Evolutionary conservation across 768 basidiomycete species (phyloP).

Genomic region (Podaxis sp.): DNA sequence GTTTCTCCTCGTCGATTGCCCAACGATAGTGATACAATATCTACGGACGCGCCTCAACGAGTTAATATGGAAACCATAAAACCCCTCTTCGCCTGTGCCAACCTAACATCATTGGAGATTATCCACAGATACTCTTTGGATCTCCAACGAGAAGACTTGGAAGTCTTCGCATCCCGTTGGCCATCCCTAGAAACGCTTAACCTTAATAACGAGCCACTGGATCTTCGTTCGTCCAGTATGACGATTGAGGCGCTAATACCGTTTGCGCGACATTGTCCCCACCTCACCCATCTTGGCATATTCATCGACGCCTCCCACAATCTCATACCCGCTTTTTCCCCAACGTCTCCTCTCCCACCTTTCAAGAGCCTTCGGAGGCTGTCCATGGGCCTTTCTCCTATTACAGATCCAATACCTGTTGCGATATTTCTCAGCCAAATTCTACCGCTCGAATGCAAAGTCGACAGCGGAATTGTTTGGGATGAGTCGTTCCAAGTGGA

Average conservation of each 20-base stretch:
- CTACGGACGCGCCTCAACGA: not conserved
- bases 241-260: constrained; percentile 32
- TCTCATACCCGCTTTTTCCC: not conserved
- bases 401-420: not conserved
- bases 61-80: constrained; percentile 25
- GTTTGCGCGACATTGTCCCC: constrained; percentile 32
- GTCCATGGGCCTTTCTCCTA: constrained; percentile 12
- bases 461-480: constrained; percentile 9
- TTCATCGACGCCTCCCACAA: constrained; percentile 28
- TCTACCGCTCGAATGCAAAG: not conserved
- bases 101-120: constrained; percentile 28
- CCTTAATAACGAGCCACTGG: constrained; percentile 38
- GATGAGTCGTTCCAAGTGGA: constrained; percentile 2
- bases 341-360: not conserved
- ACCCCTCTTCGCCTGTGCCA: constrained; percentile 26
- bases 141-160: constrained; percentile 37
- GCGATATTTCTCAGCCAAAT: constrained; percentile 10
- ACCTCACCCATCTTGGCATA: constrained; percentile 29
- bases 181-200: constrained; percentile 36
- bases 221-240: constrained; percentile 22
- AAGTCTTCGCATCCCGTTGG: constrained; percentile 40
- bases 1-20: constrained; percentile 4
- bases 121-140: constrained; percentile 29
- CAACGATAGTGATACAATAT: not conserved
- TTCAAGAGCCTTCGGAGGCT: constrained; percentile 9